Conservation (phyloP, 441 rosid species). For the Corymbia calophylla region DNA sequence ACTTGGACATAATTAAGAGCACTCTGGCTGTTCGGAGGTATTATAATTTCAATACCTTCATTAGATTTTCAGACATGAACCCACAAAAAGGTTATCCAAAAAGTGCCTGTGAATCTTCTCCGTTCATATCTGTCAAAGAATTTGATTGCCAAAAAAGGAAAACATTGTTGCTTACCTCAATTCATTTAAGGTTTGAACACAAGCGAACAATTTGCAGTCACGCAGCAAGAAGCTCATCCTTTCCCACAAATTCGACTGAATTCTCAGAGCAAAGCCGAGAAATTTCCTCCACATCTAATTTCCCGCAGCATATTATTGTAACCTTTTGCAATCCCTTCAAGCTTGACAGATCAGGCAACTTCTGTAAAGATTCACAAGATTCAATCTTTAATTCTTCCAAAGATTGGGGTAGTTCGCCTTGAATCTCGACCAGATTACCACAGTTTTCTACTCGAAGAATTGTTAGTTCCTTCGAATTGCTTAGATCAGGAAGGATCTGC, state of each 20-base stretch:
- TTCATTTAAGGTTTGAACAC: neutral
- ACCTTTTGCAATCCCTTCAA: neutral
- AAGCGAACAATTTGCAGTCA: neutral
- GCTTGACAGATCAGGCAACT: neutral
- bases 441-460: accelerated
- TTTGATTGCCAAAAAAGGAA: neutral
- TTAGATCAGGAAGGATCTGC: neutral
- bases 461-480: neutral
- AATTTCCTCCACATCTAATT: neutral
- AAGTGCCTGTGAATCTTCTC: neutral
- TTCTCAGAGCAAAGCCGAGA: neutral
- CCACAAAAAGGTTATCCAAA: neutral
- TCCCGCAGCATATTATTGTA: accelerated
- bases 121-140: neutral
- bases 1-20: neutral
- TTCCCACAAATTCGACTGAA: neutral
- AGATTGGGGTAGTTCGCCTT: too few species aligned
- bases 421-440: neutral
- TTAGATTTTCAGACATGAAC: neutral
- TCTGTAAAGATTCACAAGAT: too few species aligned
- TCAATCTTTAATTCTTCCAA: accelerated
- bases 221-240: neutral
- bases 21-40: neutral
- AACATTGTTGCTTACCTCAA: neutral
- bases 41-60: neutral